Percentiles rank a stretch among this genome's conserved stretches.
Evolutionary conservation across 2,329 filamentous ascomycete genomes (phyloP).

Genomic region (Cytospora piceicola): DNA sequence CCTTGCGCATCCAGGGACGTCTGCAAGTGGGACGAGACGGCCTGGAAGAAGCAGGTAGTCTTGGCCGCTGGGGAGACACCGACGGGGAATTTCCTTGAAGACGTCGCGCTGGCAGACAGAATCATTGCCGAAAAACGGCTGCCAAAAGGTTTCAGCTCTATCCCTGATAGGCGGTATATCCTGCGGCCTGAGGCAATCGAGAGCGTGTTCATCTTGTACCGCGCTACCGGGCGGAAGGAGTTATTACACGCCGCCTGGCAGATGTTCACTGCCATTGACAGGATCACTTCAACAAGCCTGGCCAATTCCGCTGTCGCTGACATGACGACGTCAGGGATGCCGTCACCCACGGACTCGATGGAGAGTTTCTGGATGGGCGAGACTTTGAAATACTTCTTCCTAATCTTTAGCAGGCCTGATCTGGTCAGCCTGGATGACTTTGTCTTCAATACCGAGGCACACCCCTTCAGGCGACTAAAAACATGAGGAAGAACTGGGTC

Average conservation of each 20-base stretch:
- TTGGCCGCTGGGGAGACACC: slow-evolving; percentile 18
- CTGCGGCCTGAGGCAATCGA: slow-evolving; percentile 30
- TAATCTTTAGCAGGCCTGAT: slow-evolving; percentile 25
- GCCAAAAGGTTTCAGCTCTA: slow-evolving; percentile 21
- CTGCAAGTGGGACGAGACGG: slow-evolving; percentile 38
- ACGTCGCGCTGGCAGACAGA: slow-evolving; percentile 11
- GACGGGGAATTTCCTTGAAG: slow-evolving; percentile 16
- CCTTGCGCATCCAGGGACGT: slow-evolving; percentile 41
- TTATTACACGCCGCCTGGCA: slow-evolving; percentile 25
- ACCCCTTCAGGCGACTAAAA: slow-evolving; percentile 24
- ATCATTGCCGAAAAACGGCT: slow-evolving; percentile 20
- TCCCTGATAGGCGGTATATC: slow-evolving; percentile 26
- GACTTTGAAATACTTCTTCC: slow-evolving; percentile 29
- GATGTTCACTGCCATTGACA: slow-evolving; percentile 28
- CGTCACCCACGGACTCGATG: slow-evolving; percentile 23
- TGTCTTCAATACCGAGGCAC: slow-evolving; percentile 30
- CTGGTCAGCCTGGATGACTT: slow-evolving; percentile 25
- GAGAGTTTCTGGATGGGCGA: slow-evolving; percentile 31
- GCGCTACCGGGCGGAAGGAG: slow-evolving; percentile 23
- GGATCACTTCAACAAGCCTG: slow-evolving; percentile 8
- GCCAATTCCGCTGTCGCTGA: slow-evolving; percentile 26
- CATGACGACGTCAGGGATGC: slow-evolving; percentile 13
- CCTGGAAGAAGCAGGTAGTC: slow-evolving; percentile 35
- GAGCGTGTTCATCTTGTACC: slow-evolving; percentile 29
- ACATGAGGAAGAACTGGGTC: not conserved